Evolutionary conservation across 257 asterid genomes (phyloP), one percentile per base, ranked within the genome.

Genomic region (Petunia axillaris): DNA sequence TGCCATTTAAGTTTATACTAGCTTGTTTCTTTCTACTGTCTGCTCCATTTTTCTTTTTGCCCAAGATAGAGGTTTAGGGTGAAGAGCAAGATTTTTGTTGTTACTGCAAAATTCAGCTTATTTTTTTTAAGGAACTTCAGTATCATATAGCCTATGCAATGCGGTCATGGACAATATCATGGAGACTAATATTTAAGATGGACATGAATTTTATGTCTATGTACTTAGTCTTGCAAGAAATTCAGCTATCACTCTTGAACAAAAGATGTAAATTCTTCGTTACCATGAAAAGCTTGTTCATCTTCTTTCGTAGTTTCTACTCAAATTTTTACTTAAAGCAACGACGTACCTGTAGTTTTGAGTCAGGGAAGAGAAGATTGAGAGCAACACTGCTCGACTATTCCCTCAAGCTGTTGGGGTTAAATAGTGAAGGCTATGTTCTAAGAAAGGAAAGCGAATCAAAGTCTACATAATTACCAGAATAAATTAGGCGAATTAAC

Each of bases 11-110:
- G 54, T n/a, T 60, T 76, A 43, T 15, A 53, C 41, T 71, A 38
- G 64, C 81, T 66, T 81, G 38, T 46, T 66, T 81, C 66, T 48
- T 15, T 83, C 63, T 40, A 54, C 44, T 70, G 76, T 48, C 60
- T 36, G 35, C 55, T 9, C 55, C 10, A 52, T 8, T 52, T 52
- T 52, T 52, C 55, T 52, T 1, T 52, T 52, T 2, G 8, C 55
- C 55, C 55, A 9, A 14, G 55, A 70, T 54, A 79, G 63, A 80
- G 64, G 77, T 10, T 52, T 8, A 14, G 55, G 10, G 10, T 52
- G 14, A 9, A 52, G 55, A 52, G 15, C 55, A 52, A 52, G 10
- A 2, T 52, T 52, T 52, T 2, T 52, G 8, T 52, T 4, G 15
- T 52, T 8, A 52, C 55, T 52, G 10, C 4, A 14, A 52, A 4